phyloP scores from a whole-genome alignment of 108 stramenopile genomes.

The Skeletonema marinoi region DNA sequence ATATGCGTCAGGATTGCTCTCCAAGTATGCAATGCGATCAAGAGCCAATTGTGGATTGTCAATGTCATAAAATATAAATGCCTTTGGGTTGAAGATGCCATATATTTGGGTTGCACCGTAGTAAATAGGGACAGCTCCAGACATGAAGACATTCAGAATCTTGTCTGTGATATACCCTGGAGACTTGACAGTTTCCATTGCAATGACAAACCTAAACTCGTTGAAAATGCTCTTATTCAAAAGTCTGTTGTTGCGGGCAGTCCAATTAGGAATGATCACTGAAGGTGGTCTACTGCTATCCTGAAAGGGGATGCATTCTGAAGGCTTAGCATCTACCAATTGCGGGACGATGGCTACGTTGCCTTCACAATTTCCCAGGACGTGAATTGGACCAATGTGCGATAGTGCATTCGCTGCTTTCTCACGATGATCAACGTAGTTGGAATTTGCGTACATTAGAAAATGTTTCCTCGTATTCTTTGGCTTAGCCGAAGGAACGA shows the following conservation, averaged over 20 bases:
- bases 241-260: not conserved
- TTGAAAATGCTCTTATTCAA: conserved; percentile 1
- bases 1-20: conserved; percentile 42
- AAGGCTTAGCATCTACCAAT: not conserved
- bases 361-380: conserved; percentile 22
- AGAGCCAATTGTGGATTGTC: conserved; percentile 38
- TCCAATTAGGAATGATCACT: not conserved
- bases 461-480: conserved; percentile 33
- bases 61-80: conserved; percentile 54
- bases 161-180: conserved; percentile 55
- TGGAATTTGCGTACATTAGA: conserved; percentile 24
- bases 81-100: conserved; percentile 50
- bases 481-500: conserved; percentile 22
- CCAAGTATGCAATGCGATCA: conserved; percentile 34
- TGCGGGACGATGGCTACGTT: conserved; percentile 6
- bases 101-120: conserved; percentile 59
- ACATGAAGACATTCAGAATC: conserved; percentile 50
- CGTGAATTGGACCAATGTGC: conserved; percentile 16
- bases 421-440: conserved; percentile 27
- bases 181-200: conserved; percentile 51
- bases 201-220: conserved; percentile 25
- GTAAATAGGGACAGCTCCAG: conserved; percentile 59
- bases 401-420: conserved; percentile 15
- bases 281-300: conserved; percentile 3
- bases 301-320: conserved; percentile 9